Evolutionary conservation across 192 early-diverging fungal species (phyloP).

Genomic region (Entomortierella lignicola): DNA sequence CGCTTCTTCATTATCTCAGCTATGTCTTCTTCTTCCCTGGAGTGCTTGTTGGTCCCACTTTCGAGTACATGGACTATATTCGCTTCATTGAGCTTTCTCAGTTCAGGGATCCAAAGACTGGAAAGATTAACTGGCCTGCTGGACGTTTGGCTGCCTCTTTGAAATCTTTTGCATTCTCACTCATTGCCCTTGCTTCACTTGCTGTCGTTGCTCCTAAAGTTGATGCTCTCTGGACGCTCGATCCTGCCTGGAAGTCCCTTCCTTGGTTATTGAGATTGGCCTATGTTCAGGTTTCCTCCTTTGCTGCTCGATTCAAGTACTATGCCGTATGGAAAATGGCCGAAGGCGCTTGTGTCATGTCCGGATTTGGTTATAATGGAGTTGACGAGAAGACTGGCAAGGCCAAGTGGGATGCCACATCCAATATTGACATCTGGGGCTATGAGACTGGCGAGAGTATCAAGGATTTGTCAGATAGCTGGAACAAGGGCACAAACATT

Average conservation of each 20-base stretch:
- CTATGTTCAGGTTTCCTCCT: constrained; percentile 70
- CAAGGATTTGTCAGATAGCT: constrained; percentile 80
- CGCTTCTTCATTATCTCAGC: constrained; percentile 82
- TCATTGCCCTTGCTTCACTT: constrained; percentile 46
- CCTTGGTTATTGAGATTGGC: constrained; percentile 57
- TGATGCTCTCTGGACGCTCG: constrained; percentile 34
- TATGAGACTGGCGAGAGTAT: constrained; percentile 85
- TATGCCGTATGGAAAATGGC: constrained; percentile 93
- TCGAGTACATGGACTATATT: constrained; percentile 77
- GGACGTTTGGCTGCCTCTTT: constrained; percentile 36
- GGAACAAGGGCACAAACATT: constrained; percentile 91
- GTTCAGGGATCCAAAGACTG: constrained; percentile 44
- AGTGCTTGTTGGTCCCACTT: constrained; percentile 87
- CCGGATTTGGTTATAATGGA: constrained; percentile 88
- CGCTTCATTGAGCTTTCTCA: constrained; percentile 57
- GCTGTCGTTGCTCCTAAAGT: constrained; percentile 54
- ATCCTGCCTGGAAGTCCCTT: constrained; percentile 42
- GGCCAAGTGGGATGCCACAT: constrained; percentile 71
- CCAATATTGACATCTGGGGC: constrained; percentile 79
- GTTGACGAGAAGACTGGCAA: constrained; percentile 63
- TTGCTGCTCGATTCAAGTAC: constrained; percentile 80
- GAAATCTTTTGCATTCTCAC: constrained; percentile 41
- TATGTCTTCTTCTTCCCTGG: constrained; percentile 92
- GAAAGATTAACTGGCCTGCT: constrained; percentile 48
- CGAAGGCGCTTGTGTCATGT: constrained; percentile 85